phyloP scores from a whole-genome alignment of 805 yeast genomes.

The Kurtzmaniella cleridarum region DNA sequence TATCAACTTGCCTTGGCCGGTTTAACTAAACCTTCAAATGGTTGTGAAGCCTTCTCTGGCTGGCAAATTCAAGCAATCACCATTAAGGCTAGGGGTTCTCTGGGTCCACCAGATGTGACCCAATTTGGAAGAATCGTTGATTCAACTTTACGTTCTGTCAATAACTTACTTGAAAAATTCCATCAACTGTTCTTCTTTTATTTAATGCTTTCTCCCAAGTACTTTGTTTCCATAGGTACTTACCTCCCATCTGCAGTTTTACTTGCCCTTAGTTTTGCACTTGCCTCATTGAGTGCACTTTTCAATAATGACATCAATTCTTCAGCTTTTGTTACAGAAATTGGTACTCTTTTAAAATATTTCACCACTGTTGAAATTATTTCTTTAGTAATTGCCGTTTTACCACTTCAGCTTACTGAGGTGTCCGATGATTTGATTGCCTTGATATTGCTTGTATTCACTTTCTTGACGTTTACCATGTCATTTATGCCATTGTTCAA shows the following conservation, averaged over 20 bases:
- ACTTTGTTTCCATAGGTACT: slow-evolving; percentile 90
- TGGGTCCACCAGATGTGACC: slow-evolving; percentile 71
- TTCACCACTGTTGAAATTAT: slow-evolving; percentile 24
- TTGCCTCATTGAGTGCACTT: slow-evolving; percentile 58
- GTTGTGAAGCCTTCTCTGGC: slow-evolving; percentile 87
- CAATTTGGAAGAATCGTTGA: slow-evolving; percentile 89
- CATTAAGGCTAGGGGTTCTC: slow-evolving; percentile 57
- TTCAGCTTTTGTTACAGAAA: slow-evolving; percentile 14
- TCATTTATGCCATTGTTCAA: slow-evolving; percentile 11
- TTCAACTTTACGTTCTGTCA: slow-evolving; percentile 80
- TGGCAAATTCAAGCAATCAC: slow-evolving; percentile 94
- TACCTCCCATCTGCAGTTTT: slow-evolving; percentile 83
- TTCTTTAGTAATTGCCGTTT: slow-evolving; percentile 18
- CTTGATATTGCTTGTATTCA: slow-evolving; percentile 6
- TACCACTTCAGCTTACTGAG: slow-evolving; percentile 19
- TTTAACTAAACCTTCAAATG: slow-evolving; percentile 50
- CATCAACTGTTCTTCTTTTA: slow-evolving; percentile 97
- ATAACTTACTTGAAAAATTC: slow-evolving; percentile 88
- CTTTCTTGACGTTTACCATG: slow-evolving; percentile 8
- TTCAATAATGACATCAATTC: slow-evolving; percentile 38
- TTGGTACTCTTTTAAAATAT: slow-evolving; percentile 19
- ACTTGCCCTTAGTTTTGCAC: slow-evolving; percentile 60
- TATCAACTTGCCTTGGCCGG: slow-evolving; percentile 68
- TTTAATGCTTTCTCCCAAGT: slow-evolving; percentile 66
- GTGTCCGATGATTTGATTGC: neutral